Conservation (phyloP, 2,329 filamentous ascomycete species). For the Mariannaea elegans region DNA sequence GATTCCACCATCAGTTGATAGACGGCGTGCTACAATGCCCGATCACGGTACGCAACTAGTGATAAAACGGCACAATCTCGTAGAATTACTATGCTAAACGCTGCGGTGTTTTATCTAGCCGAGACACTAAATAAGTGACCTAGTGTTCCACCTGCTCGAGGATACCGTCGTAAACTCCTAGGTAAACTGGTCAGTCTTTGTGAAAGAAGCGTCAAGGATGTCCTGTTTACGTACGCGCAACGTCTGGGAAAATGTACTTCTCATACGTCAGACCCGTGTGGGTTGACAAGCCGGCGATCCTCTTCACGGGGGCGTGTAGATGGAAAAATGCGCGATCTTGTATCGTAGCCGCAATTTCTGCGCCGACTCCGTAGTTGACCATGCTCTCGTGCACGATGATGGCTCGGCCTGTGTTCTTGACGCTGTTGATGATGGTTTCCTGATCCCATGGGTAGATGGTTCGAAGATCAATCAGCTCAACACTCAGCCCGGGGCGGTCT, state of each 20-base stretch:
- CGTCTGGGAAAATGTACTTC: constrained; percentile 81
- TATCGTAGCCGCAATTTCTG: constrained; percentile 86
- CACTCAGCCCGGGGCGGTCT: constrained; percentile 72
- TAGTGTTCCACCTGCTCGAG: no score
- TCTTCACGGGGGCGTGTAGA: constrained; percentile 82
- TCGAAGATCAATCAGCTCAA: constrained; percentile 86
- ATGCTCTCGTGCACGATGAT: constrained; percentile 92
- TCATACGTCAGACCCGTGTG: constrained; percentile 83
- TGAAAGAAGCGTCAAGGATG: no score
- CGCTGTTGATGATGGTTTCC: constrained; percentile 78
- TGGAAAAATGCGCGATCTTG: constrained; percentile 83
- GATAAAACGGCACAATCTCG: no score
- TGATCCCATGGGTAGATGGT: constrained; percentile 93
- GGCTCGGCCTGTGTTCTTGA: constrained; percentile 83
- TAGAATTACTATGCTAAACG: no score
- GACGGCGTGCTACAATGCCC: no score
- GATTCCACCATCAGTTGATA: no score
- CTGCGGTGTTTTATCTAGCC: no score
- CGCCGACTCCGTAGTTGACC: constrained; percentile 86
- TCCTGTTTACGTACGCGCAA: no score
- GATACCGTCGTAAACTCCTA: no score
- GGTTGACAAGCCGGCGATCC: constrained; percentile 86
- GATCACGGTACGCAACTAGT: no score
- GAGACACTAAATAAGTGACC: no score
- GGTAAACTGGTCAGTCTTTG: no score